Evolutionary conservation across 768 basidiomycete species (phyloP).

Genomic region (Cytidiella melzeri): DNA sequence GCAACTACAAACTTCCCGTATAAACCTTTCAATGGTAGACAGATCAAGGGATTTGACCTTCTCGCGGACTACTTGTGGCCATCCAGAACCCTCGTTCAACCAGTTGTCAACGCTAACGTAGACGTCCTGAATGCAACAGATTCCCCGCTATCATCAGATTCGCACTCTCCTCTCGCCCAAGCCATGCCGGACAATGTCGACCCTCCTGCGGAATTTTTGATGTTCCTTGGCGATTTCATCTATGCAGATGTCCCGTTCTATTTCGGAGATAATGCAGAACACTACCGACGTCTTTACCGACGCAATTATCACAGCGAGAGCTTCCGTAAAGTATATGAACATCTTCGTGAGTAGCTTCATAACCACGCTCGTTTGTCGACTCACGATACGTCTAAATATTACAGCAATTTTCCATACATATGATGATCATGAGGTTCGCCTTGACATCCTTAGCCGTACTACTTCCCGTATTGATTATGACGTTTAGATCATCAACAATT

Average conservation of each 20-base stretch:
- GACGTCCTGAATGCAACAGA: neutral
- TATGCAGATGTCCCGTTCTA: constrained; percentile 68
- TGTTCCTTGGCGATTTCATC: constrained; percentile 72
- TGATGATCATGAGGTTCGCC: constrained; percentile 63
- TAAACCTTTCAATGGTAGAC: constrained; percentile 42
- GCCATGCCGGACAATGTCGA: constrained; percentile 4
- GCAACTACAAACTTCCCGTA: constrained; percentile 72
- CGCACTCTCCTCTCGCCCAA: constrained; percentile 1
- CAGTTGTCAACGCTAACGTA: neutral
- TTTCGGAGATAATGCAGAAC: constrained; percentile 49
- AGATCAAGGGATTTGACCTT: constrained; percentile 60
- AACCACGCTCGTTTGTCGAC: too few species aligned
- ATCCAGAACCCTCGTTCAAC: constrained; percentile 1
- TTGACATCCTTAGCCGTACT: neutral
- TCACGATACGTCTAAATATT: neutral
- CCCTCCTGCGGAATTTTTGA: constrained; percentile 48
- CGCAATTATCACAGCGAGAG: constrained; percentile 60
- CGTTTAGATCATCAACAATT: constrained; percentile 58
- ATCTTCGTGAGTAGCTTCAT: constrained; percentile 46
- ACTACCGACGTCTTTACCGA: constrained; percentile 61
- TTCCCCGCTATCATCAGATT: neutral
- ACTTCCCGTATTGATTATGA: constrained; percentile 5
- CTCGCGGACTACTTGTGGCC: constrained; percentile 50
- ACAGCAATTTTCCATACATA: constrained; percentile 63
- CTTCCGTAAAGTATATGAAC: constrained; percentile 63